These are phyloP conservation scores for Camelina laxa DNA, from an alignment of 345 rosid genomes.

Conservation along the genomic window DNA sequence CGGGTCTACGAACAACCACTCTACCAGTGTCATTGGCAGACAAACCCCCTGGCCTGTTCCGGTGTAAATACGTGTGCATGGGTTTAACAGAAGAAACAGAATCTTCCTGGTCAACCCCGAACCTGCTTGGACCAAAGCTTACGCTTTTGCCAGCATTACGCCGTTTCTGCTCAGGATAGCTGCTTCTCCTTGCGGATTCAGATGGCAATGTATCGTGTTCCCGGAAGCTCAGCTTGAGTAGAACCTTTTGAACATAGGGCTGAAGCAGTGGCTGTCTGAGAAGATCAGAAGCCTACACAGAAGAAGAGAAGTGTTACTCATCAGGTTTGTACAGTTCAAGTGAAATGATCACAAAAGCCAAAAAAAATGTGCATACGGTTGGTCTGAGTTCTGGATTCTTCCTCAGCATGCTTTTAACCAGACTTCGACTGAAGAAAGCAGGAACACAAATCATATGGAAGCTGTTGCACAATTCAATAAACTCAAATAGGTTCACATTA, in stretches of 20 bases:
- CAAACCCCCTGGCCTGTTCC: conserved; percentile 52
- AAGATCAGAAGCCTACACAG: conserved; percentile 84
- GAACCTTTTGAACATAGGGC: conserved; percentile 74
- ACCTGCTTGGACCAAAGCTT: conserved; percentile 80
- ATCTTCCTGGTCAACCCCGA: conserved; percentile 78
- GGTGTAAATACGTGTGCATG: conserved; percentile 39
- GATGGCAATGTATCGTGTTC: conserved; percentile 66
- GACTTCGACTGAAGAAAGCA: conserved; percentile 71
- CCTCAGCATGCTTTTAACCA: conserved; percentile 98
- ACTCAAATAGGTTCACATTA: neutral
- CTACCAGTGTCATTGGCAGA: conserved; percentile 60
- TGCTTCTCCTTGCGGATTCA: conserved; percentile 56
- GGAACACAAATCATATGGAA: conserved; percentile 19
- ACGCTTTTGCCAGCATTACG: conserved; percentile 60
- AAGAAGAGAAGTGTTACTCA: conserved; percentile 16
- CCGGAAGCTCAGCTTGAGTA: conserved; percentile 73
- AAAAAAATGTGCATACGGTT: conserved; percentile 61
- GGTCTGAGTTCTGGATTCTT: conserved; percentile 98
- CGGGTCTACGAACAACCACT: conserved; percentile 56
- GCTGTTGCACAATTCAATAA: conserved; percentile 2
- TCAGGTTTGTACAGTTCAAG: conserved; percentile 18
- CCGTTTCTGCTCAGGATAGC: conserved; percentile 62
- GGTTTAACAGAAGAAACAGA: conserved; percentile 64
- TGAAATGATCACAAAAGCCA: conserved; percentile 14
- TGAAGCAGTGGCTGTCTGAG: conserved; percentile 79